Conservation (phyloP, 78 protist species). For the Bigelowiella natans region DNA sequence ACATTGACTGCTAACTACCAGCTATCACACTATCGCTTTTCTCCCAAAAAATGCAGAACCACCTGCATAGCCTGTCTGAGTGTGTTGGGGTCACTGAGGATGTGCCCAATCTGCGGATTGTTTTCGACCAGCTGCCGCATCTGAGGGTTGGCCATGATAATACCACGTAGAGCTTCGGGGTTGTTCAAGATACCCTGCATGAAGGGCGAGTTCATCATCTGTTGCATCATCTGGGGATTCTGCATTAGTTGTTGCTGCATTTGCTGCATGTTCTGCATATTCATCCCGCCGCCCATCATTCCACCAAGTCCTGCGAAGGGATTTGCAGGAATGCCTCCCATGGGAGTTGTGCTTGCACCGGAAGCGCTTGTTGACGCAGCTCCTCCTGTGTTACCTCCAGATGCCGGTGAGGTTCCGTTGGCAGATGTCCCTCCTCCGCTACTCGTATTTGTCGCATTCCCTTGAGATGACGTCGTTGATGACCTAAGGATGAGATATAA, state of each 20-base stretch:
- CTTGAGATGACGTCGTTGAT: too few species aligned
- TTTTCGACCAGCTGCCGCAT: constrained; percentile 39
- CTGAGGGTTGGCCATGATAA: constrained; percentile 54
- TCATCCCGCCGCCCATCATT: background rate
- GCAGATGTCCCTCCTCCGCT: background rate
- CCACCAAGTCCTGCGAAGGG: background rate
- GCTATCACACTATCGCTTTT: too few species aligned
- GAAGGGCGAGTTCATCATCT: constrained; percentile 41
- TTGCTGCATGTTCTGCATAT: background rate
- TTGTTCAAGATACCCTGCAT: background rate
- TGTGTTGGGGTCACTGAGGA: background rate
- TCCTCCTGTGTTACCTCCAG: background rate
- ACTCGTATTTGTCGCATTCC: too few species aligned
- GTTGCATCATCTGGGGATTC: constrained; percentile 48
- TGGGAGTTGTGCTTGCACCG: background rate
- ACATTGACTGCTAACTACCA: too few species aligned
- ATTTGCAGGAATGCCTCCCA: background rate
- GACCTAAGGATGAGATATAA: too few species aligned
- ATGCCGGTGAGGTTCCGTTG: background rate
- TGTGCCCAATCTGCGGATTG: background rate
- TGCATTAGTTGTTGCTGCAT: constrained; percentile 27
- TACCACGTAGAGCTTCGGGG: background rate
- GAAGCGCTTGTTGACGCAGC: too few species aligned
- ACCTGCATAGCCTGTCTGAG: background rate
- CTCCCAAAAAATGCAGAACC: background rate